Conservation (phyloP, 345 rosid genomes). For the Citrus cavaleriei region DNA sequence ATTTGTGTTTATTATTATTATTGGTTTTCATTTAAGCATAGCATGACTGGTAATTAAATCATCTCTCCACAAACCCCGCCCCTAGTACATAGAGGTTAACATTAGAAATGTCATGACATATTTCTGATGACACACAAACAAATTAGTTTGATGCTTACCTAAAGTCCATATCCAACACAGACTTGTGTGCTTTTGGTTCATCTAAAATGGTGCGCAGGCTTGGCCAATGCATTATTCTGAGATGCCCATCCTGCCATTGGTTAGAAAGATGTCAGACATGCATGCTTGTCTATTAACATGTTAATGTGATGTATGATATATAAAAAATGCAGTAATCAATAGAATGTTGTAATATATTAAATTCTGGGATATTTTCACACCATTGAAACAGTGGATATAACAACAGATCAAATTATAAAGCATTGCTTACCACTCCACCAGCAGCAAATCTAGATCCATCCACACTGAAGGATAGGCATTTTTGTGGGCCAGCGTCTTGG, state of each 20-base stretch:
- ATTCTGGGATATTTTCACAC: background rate
- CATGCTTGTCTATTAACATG: background rate
- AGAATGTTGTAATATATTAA: background rate
- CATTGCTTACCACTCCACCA: constrained; percentile 77
- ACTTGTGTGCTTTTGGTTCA: constrained; percentile 82
- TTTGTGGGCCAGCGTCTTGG: constrained; percentile 63
- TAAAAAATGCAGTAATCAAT: background rate
- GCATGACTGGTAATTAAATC: background rate
- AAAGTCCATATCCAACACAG: constrained; percentile 79
- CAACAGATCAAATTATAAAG: background rate
- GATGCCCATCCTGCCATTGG: constrained; percentile 73
- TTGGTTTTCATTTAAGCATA: too few species aligned
- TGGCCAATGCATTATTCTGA: constrained; percentile 91
- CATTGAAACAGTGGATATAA: background rate
- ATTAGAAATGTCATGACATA: background rate
- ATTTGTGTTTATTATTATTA: background rate
- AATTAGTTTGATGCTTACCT: constrained; percentile 39
- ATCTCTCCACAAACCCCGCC: background rate
- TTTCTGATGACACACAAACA: background rate
- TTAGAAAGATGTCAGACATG: constrained; percentile 1
- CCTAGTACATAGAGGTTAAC: background rate
- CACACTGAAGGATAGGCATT: constrained; percentile 79
- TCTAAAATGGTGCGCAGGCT: constrained; percentile 60
- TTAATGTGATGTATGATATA: background rate
- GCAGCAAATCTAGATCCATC: constrained; percentile 87